Percentiles rank a stretch among this genome's conserved stretches.
Conservation (phyloP, 805 yeast species). For the Wickerhamiella sergipiensis region DNA sequence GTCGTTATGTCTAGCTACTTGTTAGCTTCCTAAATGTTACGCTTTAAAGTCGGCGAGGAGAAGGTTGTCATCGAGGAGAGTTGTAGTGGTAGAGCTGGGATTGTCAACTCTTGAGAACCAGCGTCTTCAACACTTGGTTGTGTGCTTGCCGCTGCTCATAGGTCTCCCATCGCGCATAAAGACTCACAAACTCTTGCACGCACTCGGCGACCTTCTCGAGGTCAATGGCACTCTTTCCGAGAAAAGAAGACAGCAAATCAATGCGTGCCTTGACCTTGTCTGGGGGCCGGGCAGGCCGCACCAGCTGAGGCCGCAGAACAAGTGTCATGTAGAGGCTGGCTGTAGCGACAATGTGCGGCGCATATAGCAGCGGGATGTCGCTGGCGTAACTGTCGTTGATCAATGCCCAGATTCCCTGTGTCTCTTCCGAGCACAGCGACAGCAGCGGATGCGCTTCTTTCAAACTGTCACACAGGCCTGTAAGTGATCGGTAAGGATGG, state of each 20-base stretch:
- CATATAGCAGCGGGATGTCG: slow-evolving; percentile 66
- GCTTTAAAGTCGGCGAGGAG: no score
- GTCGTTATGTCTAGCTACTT: no score
- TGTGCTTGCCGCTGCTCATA: slow-evolving; percentile 32
- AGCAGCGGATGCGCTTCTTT: slow-evolving; percentile 33
- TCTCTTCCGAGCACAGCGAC: slow-evolving; percentile 34
- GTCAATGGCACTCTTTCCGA: slow-evolving; percentile 67
- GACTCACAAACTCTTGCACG: slow-evolving; percentile 67
- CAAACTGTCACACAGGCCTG: slow-evolving; percentile 35
- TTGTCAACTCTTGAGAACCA: background rate
- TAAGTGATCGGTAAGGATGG: slow-evolving; percentile 29
- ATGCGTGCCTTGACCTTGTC: slow-evolving; percentile 31
- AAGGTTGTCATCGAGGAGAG: no score
- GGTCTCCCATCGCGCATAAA: slow-evolving; percentile 79
- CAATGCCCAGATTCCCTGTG: slow-evolving; percentile 79
- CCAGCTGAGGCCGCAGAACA: slow-evolving; percentile 32
- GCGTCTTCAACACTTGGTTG: background rate
- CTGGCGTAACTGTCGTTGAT: slow-evolving; percentile 83
- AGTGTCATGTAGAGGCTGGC: slow-evolving; percentile 71
- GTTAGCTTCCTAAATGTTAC: no score
- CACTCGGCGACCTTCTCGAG: slow-evolving; percentile 66
- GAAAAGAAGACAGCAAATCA: slow-evolving; percentile 45
- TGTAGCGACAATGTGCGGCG: slow-evolving; percentile 81
- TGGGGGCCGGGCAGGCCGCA: slow-evolving; percentile 23
- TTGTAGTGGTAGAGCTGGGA: no score